A percentile compares a stretch with the other conserved stretches of the same genome.
Conservation (phyloP, 2,329 filamentous ascomycete species). For the Diplocarpon rosae region DNA sequence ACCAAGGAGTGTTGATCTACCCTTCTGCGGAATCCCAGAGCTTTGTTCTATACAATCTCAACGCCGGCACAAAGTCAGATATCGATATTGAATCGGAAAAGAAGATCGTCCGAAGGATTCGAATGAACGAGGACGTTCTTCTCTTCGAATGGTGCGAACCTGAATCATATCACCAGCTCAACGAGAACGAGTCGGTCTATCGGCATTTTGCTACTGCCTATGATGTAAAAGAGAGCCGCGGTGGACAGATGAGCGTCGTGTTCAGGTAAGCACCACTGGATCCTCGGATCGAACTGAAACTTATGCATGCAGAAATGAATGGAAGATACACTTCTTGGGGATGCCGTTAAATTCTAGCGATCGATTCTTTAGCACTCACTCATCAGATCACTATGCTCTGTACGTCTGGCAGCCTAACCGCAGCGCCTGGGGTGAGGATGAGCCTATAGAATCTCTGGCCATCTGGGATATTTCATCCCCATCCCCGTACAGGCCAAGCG, state of each 20-base stretch:
- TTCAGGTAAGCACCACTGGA: conserved; percentile 32
- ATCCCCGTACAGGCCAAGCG: conserved; percentile 38
- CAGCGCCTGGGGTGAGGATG: conserved; percentile 43
- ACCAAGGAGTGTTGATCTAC: conserved; percentile 42
- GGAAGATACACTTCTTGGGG: conserved; percentile 47
- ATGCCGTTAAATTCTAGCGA: conserved; percentile 43
- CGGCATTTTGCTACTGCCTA: conserved; percentile 50
- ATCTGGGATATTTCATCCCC: conserved; percentile 47
- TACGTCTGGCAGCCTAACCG: conserved; percentile 52
- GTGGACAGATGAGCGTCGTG: conserved; percentile 31
- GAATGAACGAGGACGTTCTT: conserved; percentile 43
- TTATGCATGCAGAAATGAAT: conserved; percentile 33
- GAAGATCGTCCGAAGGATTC: conserved; percentile 43
- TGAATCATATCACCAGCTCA: conserved; percentile 39
- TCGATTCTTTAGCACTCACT: conserved; percentile 53
- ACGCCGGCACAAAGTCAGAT: conserved; percentile 30
- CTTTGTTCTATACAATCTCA: conserved; percentile 41
- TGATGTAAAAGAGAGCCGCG: conserved; percentile 31
- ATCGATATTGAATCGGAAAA: conserved; percentile 40
- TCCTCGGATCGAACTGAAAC: neutral
- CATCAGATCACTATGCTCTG: conserved; percentile 45
- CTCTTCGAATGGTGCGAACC: conserved; percentile 52
- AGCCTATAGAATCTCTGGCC: conserved; percentile 44
- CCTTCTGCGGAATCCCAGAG: conserved; percentile 26
- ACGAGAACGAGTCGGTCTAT: conserved; percentile 39